A percentile compares a stretch with the other conserved stretches of the same genome.
Conservation (phyloP, 148 eudicot genomes). For the Cornus suecica region DNA sequence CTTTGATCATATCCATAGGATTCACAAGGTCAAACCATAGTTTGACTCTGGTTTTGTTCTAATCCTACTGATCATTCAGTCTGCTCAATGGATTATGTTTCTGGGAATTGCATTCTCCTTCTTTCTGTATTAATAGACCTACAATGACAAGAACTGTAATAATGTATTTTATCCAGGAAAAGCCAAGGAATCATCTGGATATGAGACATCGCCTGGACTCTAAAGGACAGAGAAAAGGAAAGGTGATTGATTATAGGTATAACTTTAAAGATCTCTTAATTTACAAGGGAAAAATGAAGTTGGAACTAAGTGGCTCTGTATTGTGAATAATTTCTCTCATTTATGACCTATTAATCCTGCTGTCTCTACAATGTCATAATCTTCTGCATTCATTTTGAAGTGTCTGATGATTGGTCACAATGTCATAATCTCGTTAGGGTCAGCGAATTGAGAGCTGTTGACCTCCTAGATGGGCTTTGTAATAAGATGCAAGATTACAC, state of each 20-base stretch:
- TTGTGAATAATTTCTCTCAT: not conserved
- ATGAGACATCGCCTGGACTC: conserved; percentile 95
- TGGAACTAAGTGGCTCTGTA: not conserved
- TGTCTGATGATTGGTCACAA: conserved; percentile 10
- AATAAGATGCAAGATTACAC: conserved; percentile 97
- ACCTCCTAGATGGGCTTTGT: conserved; percentile 96
- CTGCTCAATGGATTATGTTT: too few relatives aligned
- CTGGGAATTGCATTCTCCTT: not conserved
- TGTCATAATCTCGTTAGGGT: conserved; percentile 45
- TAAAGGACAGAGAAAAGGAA: conserved; percentile 92
- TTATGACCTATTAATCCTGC: not conserved
- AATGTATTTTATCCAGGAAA: conserved; percentile 49
- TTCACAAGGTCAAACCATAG: not conserved
- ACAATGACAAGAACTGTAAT: not conserved
- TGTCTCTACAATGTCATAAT: not conserved
- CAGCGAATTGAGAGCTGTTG: conserved; percentile 93
- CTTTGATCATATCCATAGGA: too few relatives aligned
- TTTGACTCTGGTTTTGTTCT: not conserved
- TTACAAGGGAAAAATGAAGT: not conserved
- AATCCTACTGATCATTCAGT: too few relatives aligned
- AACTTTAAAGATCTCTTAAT: conserved; percentile 9
- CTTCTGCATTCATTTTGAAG: not conserved
- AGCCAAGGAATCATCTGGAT: conserved; percentile 92
- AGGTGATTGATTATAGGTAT: conserved; percentile 95
- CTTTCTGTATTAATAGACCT: not conserved